These are phyloP conservation scores for Gillenia trifoliata DNA, from an alignment of 306 rosid species.

Conservation along the genomic window DNA sequence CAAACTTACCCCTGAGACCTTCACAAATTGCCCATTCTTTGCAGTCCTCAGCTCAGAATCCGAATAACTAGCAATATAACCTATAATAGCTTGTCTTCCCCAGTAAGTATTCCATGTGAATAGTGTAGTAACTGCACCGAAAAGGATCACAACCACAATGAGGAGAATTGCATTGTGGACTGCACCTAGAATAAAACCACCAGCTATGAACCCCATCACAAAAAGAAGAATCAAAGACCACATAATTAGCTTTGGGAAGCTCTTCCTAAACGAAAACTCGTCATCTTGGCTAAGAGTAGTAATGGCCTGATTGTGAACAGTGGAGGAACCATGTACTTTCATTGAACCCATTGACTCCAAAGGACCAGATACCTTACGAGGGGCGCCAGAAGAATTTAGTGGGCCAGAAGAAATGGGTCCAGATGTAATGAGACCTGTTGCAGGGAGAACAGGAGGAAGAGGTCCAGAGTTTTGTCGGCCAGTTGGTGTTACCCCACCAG, in stretches of 20 bases:
- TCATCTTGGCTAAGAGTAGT: conserved; percentile 73
- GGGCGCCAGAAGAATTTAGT: conserved; percentile 88
- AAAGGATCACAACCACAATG: conserved; percentile 77
- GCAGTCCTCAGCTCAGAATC: conserved; percentile 98
- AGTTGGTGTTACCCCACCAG: conserved; percentile 68
- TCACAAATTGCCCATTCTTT: conserved; percentile 92
- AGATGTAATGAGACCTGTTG: conserved; percentile 93
- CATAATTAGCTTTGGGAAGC: conserved; percentile 80
- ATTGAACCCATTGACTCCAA: conserved; percentile 77
- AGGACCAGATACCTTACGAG: conserved; percentile 93
- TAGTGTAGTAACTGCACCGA: conserved; percentile 60
- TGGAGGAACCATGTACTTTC: conserved; percentile 51
- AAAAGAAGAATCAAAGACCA: conserved; percentile 95
- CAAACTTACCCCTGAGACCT: conserved; percentile 94
- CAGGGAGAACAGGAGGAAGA: conserved; percentile 80
- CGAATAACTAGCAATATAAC: conserved; percentile 71
- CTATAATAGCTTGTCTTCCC: conserved; percentile 80
- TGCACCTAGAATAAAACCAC: conserved; percentile 97
- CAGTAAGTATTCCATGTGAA: conserved; percentile 92
- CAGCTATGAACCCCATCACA: conserved; percentile 95
- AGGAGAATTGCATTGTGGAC: conserved; percentile 89
- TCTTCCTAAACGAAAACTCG: conserved; percentile 69
- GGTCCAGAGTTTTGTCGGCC: conserved; percentile 93
- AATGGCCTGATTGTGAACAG: conserved; percentile 73
- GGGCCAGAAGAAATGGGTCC: conserved; percentile 95